Evolutionary conservation across 2,329 filamentous ascomycete species (phyloP), one percentile per base, ranked within the genome.

Genomic region (Aphanoascus verrucosus): DNA sequence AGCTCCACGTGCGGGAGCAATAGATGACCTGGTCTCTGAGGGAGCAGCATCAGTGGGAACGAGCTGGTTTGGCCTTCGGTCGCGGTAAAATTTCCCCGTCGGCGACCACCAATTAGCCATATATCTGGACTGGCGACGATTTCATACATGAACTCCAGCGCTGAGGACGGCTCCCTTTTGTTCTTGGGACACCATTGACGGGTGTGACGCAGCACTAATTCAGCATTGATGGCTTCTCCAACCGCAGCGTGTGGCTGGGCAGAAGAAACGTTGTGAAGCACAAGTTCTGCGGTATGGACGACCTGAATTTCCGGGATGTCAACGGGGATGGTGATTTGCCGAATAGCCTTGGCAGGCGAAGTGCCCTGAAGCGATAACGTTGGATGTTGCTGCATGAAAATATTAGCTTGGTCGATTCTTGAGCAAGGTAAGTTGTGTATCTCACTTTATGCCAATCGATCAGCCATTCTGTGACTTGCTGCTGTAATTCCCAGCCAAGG

Each of bases 61-160:
- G 67, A 69, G 23, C 62, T 65, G 3, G 64, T 63, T 54, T 80
- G 74, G 43, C 71, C 72, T 58, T 80, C 71, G 48, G 62, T 57
- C 6, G 67, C 67, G 5, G 63, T 77, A 62, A 95, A 94, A 63
- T 88, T 86, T 0, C 85, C 86, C 58, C 87, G 85, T 47, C 86
- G 79, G 42, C 85, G 81, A 0, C 90, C 91, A 19, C 88, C 90
- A 2, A 97, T 73, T 1, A 96, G 79, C 91, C 91, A 97, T 0
- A 80, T 77, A 38, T 91, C 88, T 1, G 79, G 72, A 14, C 83
- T 80, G 0, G 84, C 84, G 12, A 82, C 81, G 19, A 97, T 76
- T 60, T 95, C 90, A 67, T 93, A 94, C 59, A 84, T 82, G 63
- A 94, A 94, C 57, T 89, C 82, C 1, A 89, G 73, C 81, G 75